Evolutionary conservation across 352 stramenopile genomes (phyloP).

Genomic region (Lagenidium sp.): DNA sequence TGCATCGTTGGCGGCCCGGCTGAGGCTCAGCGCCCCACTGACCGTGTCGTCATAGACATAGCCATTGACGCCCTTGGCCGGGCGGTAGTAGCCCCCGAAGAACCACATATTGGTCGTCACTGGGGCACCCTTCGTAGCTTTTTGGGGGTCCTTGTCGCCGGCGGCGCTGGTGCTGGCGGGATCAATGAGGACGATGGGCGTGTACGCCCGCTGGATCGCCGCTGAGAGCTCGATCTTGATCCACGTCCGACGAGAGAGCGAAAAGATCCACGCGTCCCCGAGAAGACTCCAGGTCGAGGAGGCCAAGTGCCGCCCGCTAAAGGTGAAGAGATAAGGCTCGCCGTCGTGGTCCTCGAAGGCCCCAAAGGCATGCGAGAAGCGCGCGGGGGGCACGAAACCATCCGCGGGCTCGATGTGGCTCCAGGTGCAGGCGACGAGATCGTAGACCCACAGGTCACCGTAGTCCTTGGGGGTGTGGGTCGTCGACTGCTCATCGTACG

Average conservation of each 20-base stretch:
- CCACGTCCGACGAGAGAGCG: slow-evolving; percentile 35
- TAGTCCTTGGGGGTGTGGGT: slow-evolving; percentile 24
- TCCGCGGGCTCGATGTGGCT: slow-evolving; percentile 18
- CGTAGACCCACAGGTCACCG: slow-evolving; percentile 58
- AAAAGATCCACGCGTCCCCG: slow-evolving; percentile 48
- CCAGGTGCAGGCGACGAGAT: slow-evolving; percentile 33
- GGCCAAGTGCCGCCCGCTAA: slow-evolving; percentile 43
- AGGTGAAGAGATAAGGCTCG: slow-evolving; percentile 36
- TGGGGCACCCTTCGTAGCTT: too few species aligned
- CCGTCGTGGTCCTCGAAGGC: slow-evolving; percentile 21
- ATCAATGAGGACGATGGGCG: slow-evolving; percentile 42
- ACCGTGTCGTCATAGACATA: slow-evolving; percentile 71
- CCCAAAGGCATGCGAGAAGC: slow-evolving; percentile 54
- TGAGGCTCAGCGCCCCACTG: slow-evolving; percentile 15
- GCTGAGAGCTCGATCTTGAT: slow-evolving; percentile 10
- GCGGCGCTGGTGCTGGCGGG: too few species aligned
- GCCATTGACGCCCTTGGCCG: slow-evolving; percentile 34
- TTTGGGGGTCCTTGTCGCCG: slow-evolving; percentile 4
- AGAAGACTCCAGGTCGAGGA: slow-evolving; percentile 40
- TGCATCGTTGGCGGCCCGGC: slow-evolving; percentile 2
- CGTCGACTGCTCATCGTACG: slow-evolving; percentile 35
- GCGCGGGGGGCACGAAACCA: slow-evolving; percentile 18
- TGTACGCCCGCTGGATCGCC: slow-evolving; percentile 42
- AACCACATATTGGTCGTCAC: slow-evolving; percentile 44
- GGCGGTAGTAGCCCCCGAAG: slow-evolving; percentile 63